A percentile compares a stretch with the other conserved stretches of the same genome.
Conservation (phyloP, 2,329 filamentous ascomycete species). For the Fusarium stilboides region DNA sequence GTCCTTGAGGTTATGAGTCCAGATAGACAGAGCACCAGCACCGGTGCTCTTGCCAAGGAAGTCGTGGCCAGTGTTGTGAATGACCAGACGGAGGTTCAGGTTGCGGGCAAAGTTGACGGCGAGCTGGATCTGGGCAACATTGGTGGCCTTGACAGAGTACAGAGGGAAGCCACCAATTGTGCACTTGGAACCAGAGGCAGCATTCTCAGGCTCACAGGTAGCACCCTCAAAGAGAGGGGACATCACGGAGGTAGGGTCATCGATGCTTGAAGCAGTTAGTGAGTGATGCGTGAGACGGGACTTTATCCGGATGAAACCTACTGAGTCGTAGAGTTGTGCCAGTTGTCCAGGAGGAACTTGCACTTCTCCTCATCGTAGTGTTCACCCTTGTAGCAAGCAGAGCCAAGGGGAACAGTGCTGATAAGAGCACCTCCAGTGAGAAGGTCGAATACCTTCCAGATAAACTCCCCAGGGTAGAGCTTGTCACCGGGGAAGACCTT, state of each 20-base stretch:
- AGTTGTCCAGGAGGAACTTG: background rate
- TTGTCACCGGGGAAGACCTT: conserved; percentile 52
- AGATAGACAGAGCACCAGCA: conserved; percentile 57
- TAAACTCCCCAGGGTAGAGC: conserved; percentile 45
- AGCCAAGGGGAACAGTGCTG: conserved; percentile 53
- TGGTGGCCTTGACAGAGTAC: conserved; percentile 60
- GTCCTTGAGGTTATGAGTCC: conserved; percentile 59
- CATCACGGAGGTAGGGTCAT: conserved; percentile 59
- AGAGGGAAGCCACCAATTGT: conserved; percentile 60
- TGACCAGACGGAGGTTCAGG: conserved; percentile 63
- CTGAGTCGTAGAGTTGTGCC: conserved; percentile 35
- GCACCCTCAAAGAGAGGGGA: conserved; percentile 58
- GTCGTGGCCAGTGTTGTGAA: conserved; percentile 68
- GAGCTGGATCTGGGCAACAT: conserved; percentile 63
- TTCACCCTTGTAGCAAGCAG: conserved; percentile 52
- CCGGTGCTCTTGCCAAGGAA: conserved; percentile 72
- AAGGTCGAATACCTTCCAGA: conserved; percentile 56
- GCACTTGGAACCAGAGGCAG: conserved; percentile 49
- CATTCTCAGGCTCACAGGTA: conserved; percentile 55
- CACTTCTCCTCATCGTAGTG: conserved; percentile 28
- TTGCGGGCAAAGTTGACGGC: conserved; percentile 63
- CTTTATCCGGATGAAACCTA: background rate
- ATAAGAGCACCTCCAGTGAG: conserved; percentile 53
- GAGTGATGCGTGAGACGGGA: background rate
- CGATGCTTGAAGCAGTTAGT: conserved; percentile 36